A percentile compares a stretch with the other conserved stretches of the same genome.
phyloP scores from a whole-genome alignment of 257 asterid species.

The Forsythia viridissima region DNA sequence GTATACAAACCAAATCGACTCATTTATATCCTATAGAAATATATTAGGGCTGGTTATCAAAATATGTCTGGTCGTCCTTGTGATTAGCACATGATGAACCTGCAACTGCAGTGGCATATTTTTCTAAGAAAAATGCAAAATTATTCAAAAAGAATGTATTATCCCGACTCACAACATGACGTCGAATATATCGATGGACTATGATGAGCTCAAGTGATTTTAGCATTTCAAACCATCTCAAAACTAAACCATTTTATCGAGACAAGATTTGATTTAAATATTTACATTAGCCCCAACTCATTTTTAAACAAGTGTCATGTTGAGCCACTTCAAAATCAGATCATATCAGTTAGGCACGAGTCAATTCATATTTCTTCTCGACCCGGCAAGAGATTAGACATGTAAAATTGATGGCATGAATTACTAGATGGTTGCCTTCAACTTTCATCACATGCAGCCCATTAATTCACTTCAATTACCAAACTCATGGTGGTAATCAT shows the following conservation, averaged over 20 bases:
- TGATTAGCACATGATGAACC: neutral
- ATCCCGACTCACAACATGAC: neutral
- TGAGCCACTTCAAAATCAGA: neutral
- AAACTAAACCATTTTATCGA: neutral
- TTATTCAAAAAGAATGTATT: neutral
- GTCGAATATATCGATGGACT: neutral
- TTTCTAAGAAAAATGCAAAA: too few species aligned
- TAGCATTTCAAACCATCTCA: too few species aligned
- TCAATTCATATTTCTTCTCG: neutral
- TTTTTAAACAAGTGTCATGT: too few species aligned
- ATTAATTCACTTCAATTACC: neutral
- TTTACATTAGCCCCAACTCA: neutral
- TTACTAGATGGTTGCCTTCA: neutral
- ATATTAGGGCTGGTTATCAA: neutral
- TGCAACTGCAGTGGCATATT: neutral
- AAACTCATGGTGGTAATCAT: slow-evolving; percentile 7
- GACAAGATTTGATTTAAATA: neutral
- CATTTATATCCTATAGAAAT: neutral
- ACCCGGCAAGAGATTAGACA: neutral
- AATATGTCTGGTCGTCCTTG: neutral
- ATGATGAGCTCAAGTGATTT: too few species aligned
- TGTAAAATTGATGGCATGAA: neutral
- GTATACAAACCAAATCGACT: neutral
- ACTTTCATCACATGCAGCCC: neutral
- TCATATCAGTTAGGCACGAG: neutral